Conservation (phyloP, 768 basidiomycete genomes). For the Amanita thiersii region DNA sequence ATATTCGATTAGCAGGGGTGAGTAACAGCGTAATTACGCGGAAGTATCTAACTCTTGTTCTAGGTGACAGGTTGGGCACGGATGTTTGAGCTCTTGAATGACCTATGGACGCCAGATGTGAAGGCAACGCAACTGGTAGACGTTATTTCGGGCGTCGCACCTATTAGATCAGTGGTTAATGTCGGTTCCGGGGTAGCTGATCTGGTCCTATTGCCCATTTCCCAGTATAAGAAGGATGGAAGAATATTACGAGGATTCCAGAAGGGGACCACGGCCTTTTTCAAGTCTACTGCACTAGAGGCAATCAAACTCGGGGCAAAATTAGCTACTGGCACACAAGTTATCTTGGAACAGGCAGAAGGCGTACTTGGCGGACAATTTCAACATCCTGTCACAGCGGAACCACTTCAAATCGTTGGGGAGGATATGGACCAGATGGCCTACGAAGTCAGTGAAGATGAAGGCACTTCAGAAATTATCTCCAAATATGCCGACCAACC, state of each 20-base stretch:
- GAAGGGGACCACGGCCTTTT: constrained; percentile 87
- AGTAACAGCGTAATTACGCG: constrained; percentile 20
- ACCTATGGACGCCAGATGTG: constrained; percentile 98
- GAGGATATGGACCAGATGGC: constrained; percentile 23
- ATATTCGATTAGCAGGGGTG: constrained; percentile 88
- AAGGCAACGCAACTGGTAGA: constrained; percentile 97
- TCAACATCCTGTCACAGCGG: constrained; percentile 54
- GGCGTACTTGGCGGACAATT: constrained; percentile 79
- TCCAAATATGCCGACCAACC: constrained; percentile 95
- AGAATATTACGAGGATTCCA: constrained; percentile 88
- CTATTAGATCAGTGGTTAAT: constrained; percentile 94
- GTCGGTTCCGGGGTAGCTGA: constrained; percentile 97
- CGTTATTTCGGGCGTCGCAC: constrained; percentile 92
- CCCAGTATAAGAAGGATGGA: constrained; percentile 96
- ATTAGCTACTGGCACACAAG: constrained; percentile 94
- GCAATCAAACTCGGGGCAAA: constrained; percentile 91
- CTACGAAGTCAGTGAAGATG: constrained; percentile 23
- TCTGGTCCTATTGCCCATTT: constrained; percentile 89
- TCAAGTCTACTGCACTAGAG: constrained; percentile 92
- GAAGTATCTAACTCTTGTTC: constrained; percentile 7
- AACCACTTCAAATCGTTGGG: constrained; percentile 46
- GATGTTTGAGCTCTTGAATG: constrained; percentile 87
- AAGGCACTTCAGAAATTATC: constrained; percentile 46
- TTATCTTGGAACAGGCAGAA: constrained; percentile 94
- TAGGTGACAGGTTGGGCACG: constrained; percentile 92